Percentiles rank a stretch among this genome's conserved stretches.
phyloP scores from a whole-genome alignment of 768 basidiomycete species.

The Exsudoporus frostii region DNA sequence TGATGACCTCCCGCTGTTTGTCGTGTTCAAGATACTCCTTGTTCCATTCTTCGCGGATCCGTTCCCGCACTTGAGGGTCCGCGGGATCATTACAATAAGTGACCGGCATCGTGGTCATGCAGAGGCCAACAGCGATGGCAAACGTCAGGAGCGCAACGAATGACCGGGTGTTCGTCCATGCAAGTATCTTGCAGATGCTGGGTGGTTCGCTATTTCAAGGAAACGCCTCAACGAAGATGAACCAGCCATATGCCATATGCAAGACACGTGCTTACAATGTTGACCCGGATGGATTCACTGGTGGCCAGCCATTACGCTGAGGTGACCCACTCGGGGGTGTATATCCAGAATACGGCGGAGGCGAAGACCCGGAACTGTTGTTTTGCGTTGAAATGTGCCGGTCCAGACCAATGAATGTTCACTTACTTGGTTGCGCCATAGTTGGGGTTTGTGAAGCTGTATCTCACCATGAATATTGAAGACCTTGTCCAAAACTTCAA shows the following conservation, averaged over 20 bases:
- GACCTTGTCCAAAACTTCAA: not conserved
- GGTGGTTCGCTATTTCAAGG: not conserved
- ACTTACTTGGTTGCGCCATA: conserved; percentile 10
- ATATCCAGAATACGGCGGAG: conserved; percentile 9
- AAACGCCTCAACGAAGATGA: not conserved
- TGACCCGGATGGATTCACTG: not conserved
- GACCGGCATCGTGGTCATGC: conserved; percentile 2
- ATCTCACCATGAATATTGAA: not conserved
- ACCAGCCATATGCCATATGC: too few species aligned
- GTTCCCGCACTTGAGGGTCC: conserved; percentile 19
- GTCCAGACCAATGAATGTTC: too few species aligned
- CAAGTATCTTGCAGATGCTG: not conserved
- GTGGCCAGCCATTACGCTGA: not conserved
- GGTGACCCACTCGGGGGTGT: not conserved
- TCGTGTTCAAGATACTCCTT: conserved; percentile 19
- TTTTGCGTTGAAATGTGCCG: not conserved
- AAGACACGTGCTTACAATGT: conserved; percentile 2
- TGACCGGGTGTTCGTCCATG: not conserved
- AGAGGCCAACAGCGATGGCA: not conserved
- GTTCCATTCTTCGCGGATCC: conserved; percentile 12
- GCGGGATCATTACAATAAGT: conserved; percentile 19
- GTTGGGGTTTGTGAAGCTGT: not conserved
- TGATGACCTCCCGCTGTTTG: conserved; percentile 5
- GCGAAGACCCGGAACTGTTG: not conserved
- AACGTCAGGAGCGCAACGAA: conserved; percentile 3